Evolutionary conservation across 2,329 filamentous ascomycete species (phyloP).

Genomic region (Westerdykella sp.): DNA sequence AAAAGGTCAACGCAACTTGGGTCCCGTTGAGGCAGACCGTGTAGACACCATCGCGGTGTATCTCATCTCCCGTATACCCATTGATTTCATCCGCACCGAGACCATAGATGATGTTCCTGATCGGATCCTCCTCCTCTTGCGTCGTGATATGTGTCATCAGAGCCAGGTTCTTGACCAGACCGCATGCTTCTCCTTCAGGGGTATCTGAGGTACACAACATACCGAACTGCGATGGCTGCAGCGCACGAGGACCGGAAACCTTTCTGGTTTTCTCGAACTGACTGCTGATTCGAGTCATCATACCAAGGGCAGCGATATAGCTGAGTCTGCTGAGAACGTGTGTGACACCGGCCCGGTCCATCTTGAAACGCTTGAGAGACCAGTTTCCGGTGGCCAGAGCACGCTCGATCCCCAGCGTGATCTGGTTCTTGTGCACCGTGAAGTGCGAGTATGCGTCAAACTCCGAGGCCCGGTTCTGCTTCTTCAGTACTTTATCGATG

Average conservation of each 20-base stretch:
- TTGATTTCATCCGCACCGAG: slow-evolving; percentile 79
- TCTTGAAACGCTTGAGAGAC: slow-evolving; percentile 96
- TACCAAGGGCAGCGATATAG: slow-evolving; percentile 93
- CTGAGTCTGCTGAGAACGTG: slow-evolving; percentile 92
- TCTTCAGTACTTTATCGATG: slow-evolving; percentile 93
- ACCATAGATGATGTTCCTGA: slow-evolving; percentile 78
- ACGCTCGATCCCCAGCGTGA: slow-evolving; percentile 88
- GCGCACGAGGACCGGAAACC: slow-evolving; percentile 86
- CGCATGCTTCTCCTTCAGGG: slow-evolving; percentile 96
- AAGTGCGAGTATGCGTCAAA: slow-evolving; percentile 85
- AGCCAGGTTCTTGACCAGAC: slow-evolving; percentile 94
- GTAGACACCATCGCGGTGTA: slow-evolving; percentile 78
- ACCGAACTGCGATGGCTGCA: slow-evolving; percentile 96
- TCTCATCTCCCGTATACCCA: slow-evolving; percentile 74
- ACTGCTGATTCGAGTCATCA: slow-evolving; percentile 99
- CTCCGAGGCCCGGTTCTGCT: slow-evolving; percentile 79
- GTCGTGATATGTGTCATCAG: slow-evolving; percentile 99
- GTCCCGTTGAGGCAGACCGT: slow-evolving; percentile 95
- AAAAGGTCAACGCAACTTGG: slow-evolving; percentile 77
- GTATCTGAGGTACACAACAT: slow-evolving; percentile 98
- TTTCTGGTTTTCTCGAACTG: slow-evolving; percentile 99
- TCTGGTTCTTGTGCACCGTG: slow-evolving; percentile 75
- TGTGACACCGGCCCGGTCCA: slow-evolving; percentile 95
- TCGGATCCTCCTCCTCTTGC: slow-evolving; percentile 85
- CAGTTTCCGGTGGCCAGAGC: slow-evolving; percentile 97